Evolutionary conservation across 2,329 filamentous ascomycete genomes (phyloP).

Genomic region (Phialophora expanda): DNA sequence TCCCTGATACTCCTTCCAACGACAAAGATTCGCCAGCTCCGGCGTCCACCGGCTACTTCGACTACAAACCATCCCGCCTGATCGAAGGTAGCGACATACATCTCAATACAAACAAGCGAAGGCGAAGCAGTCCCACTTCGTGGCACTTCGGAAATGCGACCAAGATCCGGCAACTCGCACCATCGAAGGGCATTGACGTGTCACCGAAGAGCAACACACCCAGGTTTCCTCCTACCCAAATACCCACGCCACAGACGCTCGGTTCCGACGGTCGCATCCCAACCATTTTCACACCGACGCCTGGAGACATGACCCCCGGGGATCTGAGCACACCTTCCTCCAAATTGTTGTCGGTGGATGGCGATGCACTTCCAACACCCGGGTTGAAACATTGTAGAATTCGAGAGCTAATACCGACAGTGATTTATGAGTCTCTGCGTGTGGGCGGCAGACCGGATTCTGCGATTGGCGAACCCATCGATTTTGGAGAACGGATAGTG

Average conservation of each 20-base stretch:
- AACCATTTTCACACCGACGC: slow-evolving; percentile 26
- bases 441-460: slow-evolving; percentile 56
- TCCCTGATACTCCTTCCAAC: slow-evolving; percentile 66
- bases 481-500: slow-evolving; percentile 53
- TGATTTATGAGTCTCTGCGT: slow-evolving; percentile 56
- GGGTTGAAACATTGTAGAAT: slow-evolving; percentile 52
- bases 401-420: slow-evolving; percentile 52
- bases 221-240: slow-evolving; percentile 8
- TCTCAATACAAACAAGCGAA: slow-evolving; percentile 53
- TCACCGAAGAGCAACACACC: slow-evolving; percentile 37
- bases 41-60: slow-evolving; percentile 40
- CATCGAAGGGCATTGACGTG: slow-evolving; percentile 47
- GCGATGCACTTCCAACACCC: slow-evolving; percentile 42
- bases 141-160: slow-evolving; percentile 44
- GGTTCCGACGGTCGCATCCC: slow-evolving; percentile 26
- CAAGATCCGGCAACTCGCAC: slow-evolving; percentile 47
- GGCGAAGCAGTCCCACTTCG: slow-evolving; percentile 49
- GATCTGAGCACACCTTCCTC: slow-evolving; percentile 30
- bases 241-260: slow-evolving; percentile 31
- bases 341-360: slow-evolving; percentile 27
- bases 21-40: slow-evolving; percentile 46
- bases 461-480: slow-evolving; percentile 51
- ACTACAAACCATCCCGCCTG: slow-evolving; percentile 49
- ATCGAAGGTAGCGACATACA: slow-evolving; percentile 52
- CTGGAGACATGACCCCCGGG: slow-evolving; percentile 22